Base-by-base conservation (phyloP, 2,329 filamentous ascomycete genomes). In the Catunica adiposa region DNA sequence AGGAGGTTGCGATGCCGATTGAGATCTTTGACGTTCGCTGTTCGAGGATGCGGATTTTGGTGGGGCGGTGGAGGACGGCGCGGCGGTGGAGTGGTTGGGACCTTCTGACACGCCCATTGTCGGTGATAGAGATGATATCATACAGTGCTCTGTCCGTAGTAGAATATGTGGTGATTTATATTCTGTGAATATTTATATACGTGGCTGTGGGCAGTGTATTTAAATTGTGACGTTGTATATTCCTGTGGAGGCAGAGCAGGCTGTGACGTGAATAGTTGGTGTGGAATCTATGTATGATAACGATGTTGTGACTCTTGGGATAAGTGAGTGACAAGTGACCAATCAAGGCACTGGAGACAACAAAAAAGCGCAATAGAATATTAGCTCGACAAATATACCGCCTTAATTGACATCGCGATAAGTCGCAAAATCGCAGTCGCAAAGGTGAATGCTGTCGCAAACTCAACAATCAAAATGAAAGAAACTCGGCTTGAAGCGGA, bases 401-500 rank as follows among this genome's bases (percentile, higher is more conserved):
- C 23, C 29, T n/a, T n/a, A n/a, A 51, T 51, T n/a, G 29, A 51
- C 15, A n/a, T n/a, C 40, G 17, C 11, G 15, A 34, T 34, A 17
- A 44, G 20, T 44, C 40, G 25, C 26, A 51, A 37, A 31, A 25
- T n/a, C 20, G 25, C 48, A 31, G n/a, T 51, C 48, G 48, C 25
- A 51, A 51, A 50, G 8, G 25, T 23, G 44, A 47, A 47, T 47
- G 20, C 17, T 23, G 42, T 46, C 17, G 42, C 47, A 51, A 51
- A 51, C 25, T 31, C 23, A 31, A 51, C 5, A 51, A n/a, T 6
- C n/a, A 51, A 20, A 29, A 31, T 25, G 17, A 47, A 47, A 51
- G 26, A 51, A 51, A 14, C 46, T 57, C 55, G 57, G 59, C 56
- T 60, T 57, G 59, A 40, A 53, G 53, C 59, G 57, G 59, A 56